Evolutionary conservation across 768 basidiomycete genomes (phyloP), one percentile per base, ranked within the genome.

Genomic region (Cyclocybe cylindracea): DNA sequence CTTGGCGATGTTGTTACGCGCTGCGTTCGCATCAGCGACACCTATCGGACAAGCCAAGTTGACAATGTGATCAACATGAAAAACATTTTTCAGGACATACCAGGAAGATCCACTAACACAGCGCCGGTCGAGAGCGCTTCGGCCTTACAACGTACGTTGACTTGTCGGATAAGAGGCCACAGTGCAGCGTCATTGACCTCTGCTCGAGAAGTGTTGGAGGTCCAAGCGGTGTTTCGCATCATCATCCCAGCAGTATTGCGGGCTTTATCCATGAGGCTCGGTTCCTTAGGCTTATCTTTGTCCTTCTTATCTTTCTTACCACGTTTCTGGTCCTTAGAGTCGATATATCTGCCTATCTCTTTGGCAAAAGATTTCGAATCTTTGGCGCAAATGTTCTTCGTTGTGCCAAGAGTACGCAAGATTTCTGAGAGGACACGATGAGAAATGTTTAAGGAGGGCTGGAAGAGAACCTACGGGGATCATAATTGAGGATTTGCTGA

Each of bases 1-100:
- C 61, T 83, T 83, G 2, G 84, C 82, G 39, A 86, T 85, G 43
- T 70, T 79, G 61, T 80, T 81, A 48, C 83, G 70, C 10, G 84
- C 84, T 9, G 82, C 82, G 60, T 86, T 86, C 13, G 83, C 80
- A 61, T 86, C 84, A 10, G 82, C 82, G 19, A 83, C 80, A 69
- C 77, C 78, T 78, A 46, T 13, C 34, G 13, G 5, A 14, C 24
- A 38, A 13, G 9, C 18, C 33, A 36, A 48, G 16, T 16, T 16
- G 16, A 16, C 16, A 46, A 50, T 43, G 33, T 48, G 24, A 48
- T 11, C n/a, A 18, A 39, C 7, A 2, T 19, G 16, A 29, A 37
- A 9, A 36, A 39, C 9, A 35, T 1, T 5, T 18, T 32, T 35
- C 7, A 32, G 10, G 18, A 54, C 64, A n/a, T 60, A 72, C 84